Conservation (phyloP, 345 rosid genomes). For the Cardamine chenopodiifolia region DNA sequence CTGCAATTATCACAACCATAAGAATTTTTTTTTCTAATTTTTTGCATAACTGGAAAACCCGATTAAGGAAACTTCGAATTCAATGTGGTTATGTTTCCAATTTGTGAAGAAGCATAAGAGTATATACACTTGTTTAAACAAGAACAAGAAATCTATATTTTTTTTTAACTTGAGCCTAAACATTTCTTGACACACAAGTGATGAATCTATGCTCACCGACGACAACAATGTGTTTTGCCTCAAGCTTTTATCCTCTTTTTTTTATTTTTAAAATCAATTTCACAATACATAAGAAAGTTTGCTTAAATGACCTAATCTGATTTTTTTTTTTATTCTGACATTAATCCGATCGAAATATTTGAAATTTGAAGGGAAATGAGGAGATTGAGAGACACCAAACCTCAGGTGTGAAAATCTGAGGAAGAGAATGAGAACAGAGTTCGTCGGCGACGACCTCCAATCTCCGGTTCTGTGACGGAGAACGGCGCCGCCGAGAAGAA, state of each 20-base stretch:
- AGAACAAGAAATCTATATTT: neutral
- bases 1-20: neutral
- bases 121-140: neutral
- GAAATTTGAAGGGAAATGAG: neutral
- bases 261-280: neutral
- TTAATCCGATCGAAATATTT: too few relatives aligned
- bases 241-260: neutral
- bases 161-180: neutral
- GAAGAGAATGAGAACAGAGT: slow-evolving; percentile 68
- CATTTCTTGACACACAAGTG: slow-evolving; percentile 42
- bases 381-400: slow-evolving; percentile 41
- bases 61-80: neutral
- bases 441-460: slow-evolving; percentile 77
- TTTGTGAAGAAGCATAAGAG: neutral
- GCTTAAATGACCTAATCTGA: neutral
- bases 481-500: slow-evolving; percentile 83
- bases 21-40: neutral
- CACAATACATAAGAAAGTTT: neutral
- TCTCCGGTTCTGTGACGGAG: slow-evolving; percentile 83
- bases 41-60: neutral
- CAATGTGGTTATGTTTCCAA: neutral
- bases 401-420: slow-evolving; percentile 68
- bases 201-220: slow-evolving; percentile 38
- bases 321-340: neutral
- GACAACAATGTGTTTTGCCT: slow-evolving; percentile 7